phyloP scores from a whole-genome alignment of 352 stramenopile species.

The Thraustochytrium sp. region DNA sequence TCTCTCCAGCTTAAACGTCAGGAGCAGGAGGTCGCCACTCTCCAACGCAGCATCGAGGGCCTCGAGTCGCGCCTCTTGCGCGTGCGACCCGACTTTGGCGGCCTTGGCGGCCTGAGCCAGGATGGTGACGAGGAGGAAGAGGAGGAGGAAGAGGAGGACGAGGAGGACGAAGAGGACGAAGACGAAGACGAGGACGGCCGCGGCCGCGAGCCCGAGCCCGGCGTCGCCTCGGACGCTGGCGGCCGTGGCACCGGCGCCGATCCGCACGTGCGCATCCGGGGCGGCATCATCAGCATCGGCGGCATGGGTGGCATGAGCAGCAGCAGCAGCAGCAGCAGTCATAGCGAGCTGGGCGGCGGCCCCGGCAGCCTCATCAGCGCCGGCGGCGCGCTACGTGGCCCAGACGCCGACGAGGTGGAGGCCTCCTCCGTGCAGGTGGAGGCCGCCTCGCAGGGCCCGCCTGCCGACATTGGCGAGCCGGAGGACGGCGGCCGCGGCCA shows the following conservation, averaged over 20 bases:
- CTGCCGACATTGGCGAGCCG: not conserved
- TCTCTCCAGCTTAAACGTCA: conserved; percentile 38
- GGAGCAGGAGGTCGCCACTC: conserved; percentile 28
- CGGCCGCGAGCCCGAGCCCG: not conserved
- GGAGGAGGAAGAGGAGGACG: not conserved
- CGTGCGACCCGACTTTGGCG: not conserved
- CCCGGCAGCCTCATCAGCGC: too few species aligned
- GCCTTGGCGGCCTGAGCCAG: not conserved
- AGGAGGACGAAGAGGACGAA: not conserved
- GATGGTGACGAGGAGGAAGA: not conserved
- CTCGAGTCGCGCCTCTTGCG: not conserved
- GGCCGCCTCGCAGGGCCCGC: not conserved
- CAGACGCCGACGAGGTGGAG: not conserved
- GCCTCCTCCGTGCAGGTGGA: not conserved
- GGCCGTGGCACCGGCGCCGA: not conserved
- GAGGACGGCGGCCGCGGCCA: not conserved
- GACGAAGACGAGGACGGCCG: not conserved
- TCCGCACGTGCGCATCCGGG: too few species aligned
- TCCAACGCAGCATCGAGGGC: conserved; percentile 22
- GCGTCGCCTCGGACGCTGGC: not conserved
- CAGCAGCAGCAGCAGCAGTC: too few species aligned
- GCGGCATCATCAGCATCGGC: too few species aligned
- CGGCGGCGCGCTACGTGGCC: not conserved
- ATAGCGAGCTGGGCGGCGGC: too few species aligned
- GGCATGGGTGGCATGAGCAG: too few species aligned